Conservation (phyloP, 257 asterid genomes). For the Solanum arcanum region DNA sequence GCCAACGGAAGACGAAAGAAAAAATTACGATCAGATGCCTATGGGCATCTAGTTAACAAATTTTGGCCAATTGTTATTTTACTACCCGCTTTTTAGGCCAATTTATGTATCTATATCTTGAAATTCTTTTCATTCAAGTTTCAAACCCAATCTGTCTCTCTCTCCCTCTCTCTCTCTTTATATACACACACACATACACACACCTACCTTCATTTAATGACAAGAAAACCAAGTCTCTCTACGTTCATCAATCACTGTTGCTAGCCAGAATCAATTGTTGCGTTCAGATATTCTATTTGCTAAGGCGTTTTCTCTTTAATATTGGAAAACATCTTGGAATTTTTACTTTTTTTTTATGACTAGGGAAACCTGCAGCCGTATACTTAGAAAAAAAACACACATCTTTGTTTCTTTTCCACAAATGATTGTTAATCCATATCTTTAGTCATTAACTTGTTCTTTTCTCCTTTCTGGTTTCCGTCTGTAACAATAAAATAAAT, state of each 20-base stretch:
- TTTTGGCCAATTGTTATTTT: background rate
- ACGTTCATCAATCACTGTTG: background rate
- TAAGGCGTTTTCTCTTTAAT: background rate
- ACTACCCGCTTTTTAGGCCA: background rate
- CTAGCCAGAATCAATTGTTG: background rate
- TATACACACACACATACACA: too few relatives aligned
- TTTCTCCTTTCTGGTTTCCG: background rate
- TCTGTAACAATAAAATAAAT: background rate
- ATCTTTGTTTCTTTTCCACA: background rate
- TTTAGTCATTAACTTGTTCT: background rate
- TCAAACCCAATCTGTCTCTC: background rate
- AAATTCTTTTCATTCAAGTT: background rate
- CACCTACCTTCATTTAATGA: background rate
- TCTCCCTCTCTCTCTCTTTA: background rate
- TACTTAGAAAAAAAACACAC: too few relatives aligned
- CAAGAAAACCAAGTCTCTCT: background rate
- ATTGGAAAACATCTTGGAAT: background rate
- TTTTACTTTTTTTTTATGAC: too few relatives aligned
- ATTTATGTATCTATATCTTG: background rate
- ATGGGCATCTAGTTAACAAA: background rate
- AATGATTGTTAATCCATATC: background rate
- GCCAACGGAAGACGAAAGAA: background rate
- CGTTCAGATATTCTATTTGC: background rate
- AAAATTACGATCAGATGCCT: background rate
- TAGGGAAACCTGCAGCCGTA: too few relatives aligned